A percentile compares a stretch with the other conserved stretches of the same genome.
phyloP scores from a whole-genome alignment of 495 filamentous ascomycete species.

The Trichodelitschia bisporula region DNA sequence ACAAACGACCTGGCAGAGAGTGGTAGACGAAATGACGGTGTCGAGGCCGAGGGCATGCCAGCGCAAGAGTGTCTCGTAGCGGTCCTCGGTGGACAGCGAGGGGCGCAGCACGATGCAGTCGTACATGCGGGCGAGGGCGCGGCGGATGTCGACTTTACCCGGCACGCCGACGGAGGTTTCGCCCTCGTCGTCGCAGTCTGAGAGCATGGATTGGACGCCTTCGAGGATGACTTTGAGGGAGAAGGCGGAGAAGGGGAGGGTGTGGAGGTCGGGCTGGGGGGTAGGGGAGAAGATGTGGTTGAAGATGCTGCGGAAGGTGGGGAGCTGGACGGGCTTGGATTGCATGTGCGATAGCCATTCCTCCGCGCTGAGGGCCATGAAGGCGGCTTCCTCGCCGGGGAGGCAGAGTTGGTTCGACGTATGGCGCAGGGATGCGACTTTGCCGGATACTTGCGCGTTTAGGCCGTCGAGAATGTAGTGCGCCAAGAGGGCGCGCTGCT shows the following conservation, averaged over 20 bases:
- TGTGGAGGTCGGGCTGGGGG: conserved; percentile 13
- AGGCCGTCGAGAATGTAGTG: conserved; percentile 25
- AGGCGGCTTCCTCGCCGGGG: conserved; percentile 20
- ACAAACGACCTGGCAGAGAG: conserved; percentile 20
- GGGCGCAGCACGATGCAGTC: conserved; percentile 19
- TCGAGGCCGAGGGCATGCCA: conserved; percentile 26
- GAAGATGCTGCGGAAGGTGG: conserved; percentile 19
- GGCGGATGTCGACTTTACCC: conserved; percentile 17
- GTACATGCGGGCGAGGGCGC: conserved; percentile 20
- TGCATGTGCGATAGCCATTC: conserved; percentile 12
- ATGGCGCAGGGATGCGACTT: conserved; percentile 20
- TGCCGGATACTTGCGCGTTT: conserved; percentile 23
- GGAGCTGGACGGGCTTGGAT: not conserved
- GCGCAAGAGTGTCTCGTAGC: conserved; percentile 21
- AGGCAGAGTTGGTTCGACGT: conserved; percentile 19
- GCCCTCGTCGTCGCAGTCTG: too few relatives aligned
- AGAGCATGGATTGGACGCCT: conserved; percentile 21
- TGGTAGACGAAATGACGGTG: conserved; percentile 20
- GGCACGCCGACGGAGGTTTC: conserved; percentile 21
- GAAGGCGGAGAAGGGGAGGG: conserved; percentile 20
- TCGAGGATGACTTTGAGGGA: conserved; percentile 22
- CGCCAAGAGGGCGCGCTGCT: conserved; percentile 22
- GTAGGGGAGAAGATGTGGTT: conserved; percentile 19
- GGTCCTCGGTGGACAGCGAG: conserved; percentile 17
- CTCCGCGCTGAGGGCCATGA: conserved; percentile 19